phyloP scores from a whole-genome alignment of 495 filamentous ascomycete species.

The Talaromyces borbonicus region DNA sequence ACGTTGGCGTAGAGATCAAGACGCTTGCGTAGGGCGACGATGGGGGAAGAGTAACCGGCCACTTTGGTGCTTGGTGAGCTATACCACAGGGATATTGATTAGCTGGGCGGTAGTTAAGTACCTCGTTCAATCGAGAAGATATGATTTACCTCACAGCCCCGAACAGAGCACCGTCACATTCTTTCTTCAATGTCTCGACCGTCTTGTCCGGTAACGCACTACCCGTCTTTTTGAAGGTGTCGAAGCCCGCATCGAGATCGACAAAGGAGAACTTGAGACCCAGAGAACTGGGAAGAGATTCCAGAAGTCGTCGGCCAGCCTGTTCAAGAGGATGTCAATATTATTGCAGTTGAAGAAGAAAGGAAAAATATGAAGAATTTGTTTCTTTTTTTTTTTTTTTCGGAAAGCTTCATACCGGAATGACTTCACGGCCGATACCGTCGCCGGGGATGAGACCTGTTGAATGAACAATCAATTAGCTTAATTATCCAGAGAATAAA shows the following conservation, averaged over 20 bases:
- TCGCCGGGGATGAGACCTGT: slow-evolving; percentile 93
- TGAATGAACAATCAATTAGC: slow-evolving; percentile 15
- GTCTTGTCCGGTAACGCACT: slow-evolving; percentile 83
- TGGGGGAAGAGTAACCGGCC: slow-evolving; percentile 91
- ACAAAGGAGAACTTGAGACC: slow-evolving; percentile 89
- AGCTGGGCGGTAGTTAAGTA: too few species aligned
- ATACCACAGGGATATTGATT: slow-evolving; percentile 2
- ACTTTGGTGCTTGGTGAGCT: slow-evolving; percentile 80
- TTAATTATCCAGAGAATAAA: slow-evolving; percentile 4
- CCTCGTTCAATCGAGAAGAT: not conserved
- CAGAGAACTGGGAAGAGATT: slow-evolving; percentile 73
- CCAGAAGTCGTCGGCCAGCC: slow-evolving; percentile 81
- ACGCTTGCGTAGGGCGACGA: slow-evolving; percentile 91
- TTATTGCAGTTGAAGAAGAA: too few species aligned
- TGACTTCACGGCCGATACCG: slow-evolving; percentile 97
- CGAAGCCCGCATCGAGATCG: slow-evolving; percentile 84
- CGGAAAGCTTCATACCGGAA: slow-evolving; percentile 47
- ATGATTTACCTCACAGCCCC: slow-evolving; percentile 67
- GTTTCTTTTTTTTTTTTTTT: not conserved
- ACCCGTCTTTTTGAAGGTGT: slow-evolving; percentile 83
- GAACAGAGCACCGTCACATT: slow-evolving; percentile 94
- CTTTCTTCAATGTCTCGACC: slow-evolving; percentile 69
- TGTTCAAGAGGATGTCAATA: slow-evolving; percentile 14
- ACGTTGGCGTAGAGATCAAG: slow-evolving; percentile 96
- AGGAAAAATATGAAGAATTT: too few species aligned